Base-by-base conservation (phyloP, 23 red algal species). In the Gracilaria gracilis region DNA sequence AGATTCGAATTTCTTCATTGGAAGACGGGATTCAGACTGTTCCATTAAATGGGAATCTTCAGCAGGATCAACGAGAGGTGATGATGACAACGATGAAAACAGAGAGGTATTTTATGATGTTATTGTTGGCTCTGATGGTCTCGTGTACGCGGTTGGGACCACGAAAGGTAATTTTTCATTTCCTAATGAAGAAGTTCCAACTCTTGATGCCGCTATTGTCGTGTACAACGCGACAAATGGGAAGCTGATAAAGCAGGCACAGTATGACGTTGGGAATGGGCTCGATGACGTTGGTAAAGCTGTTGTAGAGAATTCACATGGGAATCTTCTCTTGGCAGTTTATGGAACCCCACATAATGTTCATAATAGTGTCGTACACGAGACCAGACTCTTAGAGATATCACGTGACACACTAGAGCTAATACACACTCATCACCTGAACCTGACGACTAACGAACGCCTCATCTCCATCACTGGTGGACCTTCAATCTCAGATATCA, bases 1-100 rank as follows among this genome's bases (percentile, higher is more conserved):
- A 5, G 79, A 83, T 23, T 91, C 88, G 17, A 83, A 91, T 47
- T 91, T 91, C 61, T 83, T 57, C 61, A 57, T 91, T 21, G 88
- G 36, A n/a, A 91, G 59, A 51, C 35, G 79, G 31, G 67, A 80
- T 42, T 54, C 50, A 17, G 32, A 39, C 12, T 89, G 86, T 73
- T 44, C 51, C 28, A 67, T 79, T 48, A 34, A 65, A 49, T 89
- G 86, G 86, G 65, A 29, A 19, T 80, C 58, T 25, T 66, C 77
- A 57, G 77, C 38, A 16, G 88, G 88, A 15, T 91, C 88, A 39
- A 67, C 88, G 23, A 65, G 23, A 47, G 88, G 77, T 16, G 88
- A 83, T 72, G 88, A 91, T 70, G 67, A 73, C 34, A 76, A 70
- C 11, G 88, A 83, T 54, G 23, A 72, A 44, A 91, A 82, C 39